A percentile compares a stretch with the other conserved stretches of the same genome.
Conservation (phyloP, 2,329 filamentous ascomycete species). For the Fusarium protoensiforme region DNA sequence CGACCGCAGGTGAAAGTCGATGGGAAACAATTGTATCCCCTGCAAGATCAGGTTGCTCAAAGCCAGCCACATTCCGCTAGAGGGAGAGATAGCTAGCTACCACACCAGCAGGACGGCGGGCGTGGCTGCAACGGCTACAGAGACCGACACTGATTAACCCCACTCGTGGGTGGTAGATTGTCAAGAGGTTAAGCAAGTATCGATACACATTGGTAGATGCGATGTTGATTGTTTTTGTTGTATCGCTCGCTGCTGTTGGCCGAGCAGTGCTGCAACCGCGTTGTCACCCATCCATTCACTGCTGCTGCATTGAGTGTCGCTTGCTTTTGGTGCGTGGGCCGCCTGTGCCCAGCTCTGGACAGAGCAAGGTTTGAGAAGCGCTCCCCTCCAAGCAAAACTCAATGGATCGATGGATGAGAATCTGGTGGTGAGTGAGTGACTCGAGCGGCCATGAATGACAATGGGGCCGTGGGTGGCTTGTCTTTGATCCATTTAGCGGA, state of each 20-base stretch:
- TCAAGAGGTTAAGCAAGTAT: constrained; percentile 10
- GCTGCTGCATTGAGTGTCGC: background rate
- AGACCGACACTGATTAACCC: constrained; percentile 17
- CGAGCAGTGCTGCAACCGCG: constrained; percentile 22
- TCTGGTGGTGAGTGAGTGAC: constrained; percentile 5
- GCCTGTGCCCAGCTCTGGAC: background rate
- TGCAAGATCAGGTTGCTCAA: background rate
- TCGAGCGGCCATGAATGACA: background rate
- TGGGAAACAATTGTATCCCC: background rate
- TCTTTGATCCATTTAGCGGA: constrained; percentile 33
- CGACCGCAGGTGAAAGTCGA: background rate
- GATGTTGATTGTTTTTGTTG: constrained; percentile 17
- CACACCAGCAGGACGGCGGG: constrained; percentile 7
- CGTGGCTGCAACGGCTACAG: constrained; percentile 10
- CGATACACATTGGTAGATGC: background rate
- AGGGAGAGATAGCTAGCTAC: background rate
- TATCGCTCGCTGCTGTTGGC: constrained; percentile 16
- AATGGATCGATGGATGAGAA: constrained; percentile 14
- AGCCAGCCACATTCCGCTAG: background rate
- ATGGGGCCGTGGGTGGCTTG: constrained; percentile 20
- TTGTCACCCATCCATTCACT: constrained; percentile 19
- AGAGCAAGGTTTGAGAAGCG: constrained; percentile 2
- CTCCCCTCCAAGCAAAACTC: constrained; percentile 3
- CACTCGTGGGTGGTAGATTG: constrained; percentile 11
- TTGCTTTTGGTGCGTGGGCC: background rate